These are phyloP conservation scores for Ulota crispa DNA, from an alignment of 225 moss, liverwort and hornwort species.

Conservation along the genomic window DNA sequence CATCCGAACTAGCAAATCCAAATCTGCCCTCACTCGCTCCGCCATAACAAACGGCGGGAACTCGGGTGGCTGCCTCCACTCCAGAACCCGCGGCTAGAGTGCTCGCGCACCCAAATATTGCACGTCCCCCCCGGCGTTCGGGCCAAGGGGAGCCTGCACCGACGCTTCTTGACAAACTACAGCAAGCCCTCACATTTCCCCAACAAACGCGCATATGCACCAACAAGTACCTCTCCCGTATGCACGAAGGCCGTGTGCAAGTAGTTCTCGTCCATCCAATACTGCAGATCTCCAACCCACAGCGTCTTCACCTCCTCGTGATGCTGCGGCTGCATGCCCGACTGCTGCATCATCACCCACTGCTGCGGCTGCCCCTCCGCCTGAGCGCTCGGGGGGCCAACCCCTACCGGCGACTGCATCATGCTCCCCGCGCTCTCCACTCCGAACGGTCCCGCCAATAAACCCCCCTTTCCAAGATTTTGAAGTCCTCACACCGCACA, in stretches of 20 bases:
- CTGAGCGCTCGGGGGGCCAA: constrained; percentile 78
- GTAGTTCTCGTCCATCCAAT: constrained; percentile 99
- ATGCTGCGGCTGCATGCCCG: constrained; percentile 83
- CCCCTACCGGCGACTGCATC: constrained; percentile 99
- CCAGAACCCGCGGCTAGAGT: background rate
- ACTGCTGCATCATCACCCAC: constrained; percentile 69
- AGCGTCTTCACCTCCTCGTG: constrained; percentile 99
- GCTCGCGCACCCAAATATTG: background rate
- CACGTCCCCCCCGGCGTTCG: background rate
- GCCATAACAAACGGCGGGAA: background rate
- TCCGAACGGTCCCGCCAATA: constrained; percentile 26
- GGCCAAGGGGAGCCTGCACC: background rate
- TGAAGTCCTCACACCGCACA: background rate
- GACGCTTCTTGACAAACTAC: background rate
- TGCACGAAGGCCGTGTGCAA: constrained; percentile 91
- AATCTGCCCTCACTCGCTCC: background rate
- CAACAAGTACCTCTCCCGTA: constrained; percentile 68
- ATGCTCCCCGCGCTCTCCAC: constrained; percentile 57
- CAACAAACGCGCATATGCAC: background rate
- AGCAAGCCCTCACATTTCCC: background rate
- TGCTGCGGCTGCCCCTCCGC: constrained; percentile 89
- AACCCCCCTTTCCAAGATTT: constrained; percentile 16
- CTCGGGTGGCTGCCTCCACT: background rate
- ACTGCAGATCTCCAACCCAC: constrained; percentile 98
- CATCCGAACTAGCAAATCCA: background rate